Conservation (phyloP, 257 asterid species). For the Gynochthodes officinalis region DNA sequence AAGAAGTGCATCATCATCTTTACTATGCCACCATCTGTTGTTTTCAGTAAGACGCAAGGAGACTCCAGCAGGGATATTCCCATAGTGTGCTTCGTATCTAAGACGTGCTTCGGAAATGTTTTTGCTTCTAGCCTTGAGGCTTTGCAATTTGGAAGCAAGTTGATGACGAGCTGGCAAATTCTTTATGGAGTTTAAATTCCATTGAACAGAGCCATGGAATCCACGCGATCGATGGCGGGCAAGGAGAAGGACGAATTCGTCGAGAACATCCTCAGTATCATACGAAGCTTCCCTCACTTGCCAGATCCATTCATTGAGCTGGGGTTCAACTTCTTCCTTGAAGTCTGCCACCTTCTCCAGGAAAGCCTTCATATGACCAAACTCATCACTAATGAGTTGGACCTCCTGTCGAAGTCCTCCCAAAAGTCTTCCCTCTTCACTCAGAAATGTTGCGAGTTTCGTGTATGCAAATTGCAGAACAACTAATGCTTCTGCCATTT, state of each 20-base stretch:
- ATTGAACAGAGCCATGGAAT: too few relatives aligned
- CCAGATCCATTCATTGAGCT: too few relatives aligned
- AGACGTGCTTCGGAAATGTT: not conserved
- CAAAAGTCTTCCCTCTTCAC: slow-evolving; percentile 12
- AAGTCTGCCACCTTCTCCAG: not conserved
- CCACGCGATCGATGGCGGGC: too few relatives aligned
- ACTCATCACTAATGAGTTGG: slow-evolving; percentile 19
- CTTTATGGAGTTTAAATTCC: too few relatives aligned
- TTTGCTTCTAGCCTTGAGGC: too few relatives aligned
- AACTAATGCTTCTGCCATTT: slow-evolving; percentile 5
- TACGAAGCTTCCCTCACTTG: too few relatives aligned
- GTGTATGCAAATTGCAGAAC: not conserved
- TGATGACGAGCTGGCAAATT: too few relatives aligned
- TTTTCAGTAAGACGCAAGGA: not conserved
- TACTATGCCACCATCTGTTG: not conserved
- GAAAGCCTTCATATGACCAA: slow-evolving; percentile 24
- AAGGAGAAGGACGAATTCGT: too few relatives aligned
- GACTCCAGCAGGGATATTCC: too few relatives aligned
- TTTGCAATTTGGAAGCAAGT: too few relatives aligned
- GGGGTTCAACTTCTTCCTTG: not conserved
- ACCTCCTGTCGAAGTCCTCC: slow-evolving; percentile 17
- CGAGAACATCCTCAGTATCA: too few relatives aligned
- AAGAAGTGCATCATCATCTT: slow-evolving; percentile 1
- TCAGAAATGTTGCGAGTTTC: not conserved
- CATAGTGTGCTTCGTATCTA: not conserved